A percentile compares a stretch with the other conserved stretches of the same genome.
Conservation (phyloP, 1,284 basidiomycete species). For the Afroboletus lepidellus region DNA sequence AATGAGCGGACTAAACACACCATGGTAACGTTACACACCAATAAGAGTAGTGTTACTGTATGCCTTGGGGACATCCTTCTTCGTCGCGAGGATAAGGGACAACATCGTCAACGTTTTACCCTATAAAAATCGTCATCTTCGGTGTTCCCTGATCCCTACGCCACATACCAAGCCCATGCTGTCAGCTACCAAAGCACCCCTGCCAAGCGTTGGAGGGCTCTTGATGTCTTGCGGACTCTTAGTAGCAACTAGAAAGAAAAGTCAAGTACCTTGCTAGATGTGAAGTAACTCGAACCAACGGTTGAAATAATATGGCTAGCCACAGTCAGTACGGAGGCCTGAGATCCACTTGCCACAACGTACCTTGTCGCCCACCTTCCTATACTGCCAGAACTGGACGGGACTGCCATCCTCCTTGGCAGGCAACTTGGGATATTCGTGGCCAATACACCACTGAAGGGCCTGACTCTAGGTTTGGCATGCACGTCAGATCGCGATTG, state of each 20-base stretch:
- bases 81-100: slow-evolving; percentile 73
- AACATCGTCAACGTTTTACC: slow-evolving; percentile 87
- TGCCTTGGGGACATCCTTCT: slow-evolving; percentile 54
- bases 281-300: slow-evolving; percentile 40
- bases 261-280: not conserved
- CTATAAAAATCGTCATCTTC: slow-evolving; percentile 35
- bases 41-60: slow-evolving; percentile 72
- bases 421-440: slow-evolving; percentile 74
- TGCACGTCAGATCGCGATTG: slow-evolving; percentile 1
- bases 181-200: slow-evolving; percentile 85
- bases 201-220: slow-evolving; percentile 61
- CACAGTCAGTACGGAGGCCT: not conserved
- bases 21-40: slow-evolving; percentile 44
- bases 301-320: slow-evolving; percentile 64
- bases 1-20: slow-evolving; percentile 2
- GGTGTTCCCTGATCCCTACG: not conserved
- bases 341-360: slow-evolving; percentile 9
- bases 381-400: slow-evolving; percentile 85
- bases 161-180: slow-evolving; percentile 72
- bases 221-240: slow-evolving; percentile 66
- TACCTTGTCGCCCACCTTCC: slow-evolving; percentile 54
- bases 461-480: slow-evolving; percentile 59
- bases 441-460: slow-evolving; percentile 75
- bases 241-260: slow-evolving; percentile 58
- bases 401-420: slow-evolving; percentile 64